These are phyloP conservation scores for Coemansia sp. DNA, from an alignment of 192 early-diverging fungal genomes.

Conservation along the genomic window DNA sequence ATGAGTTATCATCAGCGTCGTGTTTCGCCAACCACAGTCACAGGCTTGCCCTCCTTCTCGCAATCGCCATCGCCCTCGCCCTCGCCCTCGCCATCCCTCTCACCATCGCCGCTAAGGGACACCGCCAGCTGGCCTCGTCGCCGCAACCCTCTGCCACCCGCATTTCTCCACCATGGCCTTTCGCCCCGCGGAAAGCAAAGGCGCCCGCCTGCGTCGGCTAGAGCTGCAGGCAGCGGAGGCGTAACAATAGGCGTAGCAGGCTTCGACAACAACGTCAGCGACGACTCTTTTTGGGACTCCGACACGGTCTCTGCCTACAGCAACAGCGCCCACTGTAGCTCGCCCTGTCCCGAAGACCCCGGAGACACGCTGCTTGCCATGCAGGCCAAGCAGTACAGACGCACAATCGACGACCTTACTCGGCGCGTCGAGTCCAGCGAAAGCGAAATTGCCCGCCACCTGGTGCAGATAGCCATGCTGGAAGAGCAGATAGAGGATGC, in stretches of 20 bases:
- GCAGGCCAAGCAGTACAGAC: conserved; percentile 31
- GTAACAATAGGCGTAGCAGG: neutral
- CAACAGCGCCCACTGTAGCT: conserved; percentile 9
- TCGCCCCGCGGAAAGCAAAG: conserved; percentile 20
- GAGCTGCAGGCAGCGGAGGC: neutral
- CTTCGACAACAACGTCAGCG: neutral
- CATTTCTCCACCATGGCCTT: conserved; percentile 13
- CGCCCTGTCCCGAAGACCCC: conserved; percentile 12
- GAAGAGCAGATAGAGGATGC: conserved; percentile 16
- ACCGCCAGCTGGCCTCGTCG: conserved; percentile 32
- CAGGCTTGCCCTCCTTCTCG: neutral
- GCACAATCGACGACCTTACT: conserved; percentile 27
- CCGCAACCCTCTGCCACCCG: conserved; percentile 39
- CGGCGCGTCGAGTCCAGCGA: conserved; percentile 27
- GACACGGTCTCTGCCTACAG: conserved; percentile 19
- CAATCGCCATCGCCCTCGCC: neutral
- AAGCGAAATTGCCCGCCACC: conserved; percentile 16
- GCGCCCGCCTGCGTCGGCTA: neutral
- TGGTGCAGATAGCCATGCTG: conserved; percentile 14
- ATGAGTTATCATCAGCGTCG: neutral
- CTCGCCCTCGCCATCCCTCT: neutral
- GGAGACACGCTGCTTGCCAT: conserved; percentile 9
- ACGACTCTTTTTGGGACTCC: conserved; percentile 24
- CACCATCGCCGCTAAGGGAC: conserved; percentile 6
- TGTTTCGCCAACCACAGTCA: too few species aligned